A percentile compares a stretch with the other conserved stretches of the same genome.
These are phyloP conservation scores for Penicillium desertorum DNA, from an alignment of 495 filamentous ascomycete genomes.

Conservation along the genomic window DNA sequence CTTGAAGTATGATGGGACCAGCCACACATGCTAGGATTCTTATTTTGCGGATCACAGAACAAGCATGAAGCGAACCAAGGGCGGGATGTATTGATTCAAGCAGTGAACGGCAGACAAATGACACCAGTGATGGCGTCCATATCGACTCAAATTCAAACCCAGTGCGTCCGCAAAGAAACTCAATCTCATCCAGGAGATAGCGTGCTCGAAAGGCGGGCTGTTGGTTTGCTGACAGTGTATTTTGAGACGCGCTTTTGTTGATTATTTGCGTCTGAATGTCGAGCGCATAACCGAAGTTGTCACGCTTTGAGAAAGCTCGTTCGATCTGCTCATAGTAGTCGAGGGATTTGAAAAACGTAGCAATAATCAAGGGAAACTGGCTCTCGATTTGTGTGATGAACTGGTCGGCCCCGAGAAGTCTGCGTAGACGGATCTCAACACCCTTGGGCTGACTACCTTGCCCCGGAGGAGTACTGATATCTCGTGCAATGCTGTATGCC, in stretches of 20 bases:
- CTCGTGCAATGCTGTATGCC: constrained; percentile 80
- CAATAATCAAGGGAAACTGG: constrained; percentile 75
- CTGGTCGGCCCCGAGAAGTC: constrained; percentile 62
- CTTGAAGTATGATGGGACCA: constrained; percentile 63
- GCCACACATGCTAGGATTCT: constrained; percentile 77
- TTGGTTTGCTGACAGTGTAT: constrained; percentile 66
- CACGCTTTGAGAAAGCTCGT: constrained; percentile 65
- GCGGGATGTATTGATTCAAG: constrained; percentile 82
- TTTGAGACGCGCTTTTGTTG: constrained; percentile 57
- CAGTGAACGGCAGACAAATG: constrained; percentile 73
- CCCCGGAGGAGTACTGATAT: constrained; percentile 61
- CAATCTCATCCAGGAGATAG: constrained; percentile 69
- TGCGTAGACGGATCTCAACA: constrained; percentile 69
- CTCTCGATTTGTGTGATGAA: constrained; percentile 60
- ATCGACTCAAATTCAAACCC: constrained; percentile 61
- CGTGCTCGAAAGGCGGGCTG: constrained; percentile 83
- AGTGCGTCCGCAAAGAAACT: constrained; percentile 70
- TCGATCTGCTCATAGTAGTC: constrained; percentile 77
- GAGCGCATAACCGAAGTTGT: constrained; percentile 56
- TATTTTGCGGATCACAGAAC: constrained; percentile 81
- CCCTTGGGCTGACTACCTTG: constrained; percentile 51
- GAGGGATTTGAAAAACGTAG: constrained; percentile 64
- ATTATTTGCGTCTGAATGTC: constrained; percentile 67
- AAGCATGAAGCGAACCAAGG: constrained; percentile 81
- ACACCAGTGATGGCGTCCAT: constrained; percentile 75